These are phyloP conservation scores for Globisporangium polare DNA, from an alignment of 352 stramenopile species.

Conservation along the genomic window DNA sequence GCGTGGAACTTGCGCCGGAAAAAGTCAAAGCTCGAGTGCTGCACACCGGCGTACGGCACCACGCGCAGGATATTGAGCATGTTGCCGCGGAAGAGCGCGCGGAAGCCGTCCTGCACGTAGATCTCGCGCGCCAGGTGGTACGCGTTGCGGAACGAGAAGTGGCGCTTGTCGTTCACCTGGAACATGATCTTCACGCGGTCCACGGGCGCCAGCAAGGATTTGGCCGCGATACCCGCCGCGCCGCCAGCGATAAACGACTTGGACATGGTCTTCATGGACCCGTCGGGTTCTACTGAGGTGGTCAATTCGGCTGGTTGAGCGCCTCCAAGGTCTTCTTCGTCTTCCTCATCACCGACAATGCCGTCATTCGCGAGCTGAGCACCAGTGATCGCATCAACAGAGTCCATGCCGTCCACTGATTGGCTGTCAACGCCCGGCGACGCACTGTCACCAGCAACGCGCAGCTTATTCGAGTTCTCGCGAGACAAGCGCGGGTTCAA, in stretches of 20 bases:
- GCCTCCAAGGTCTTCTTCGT: background rate
- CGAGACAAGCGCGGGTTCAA: constrained; percentile 1
- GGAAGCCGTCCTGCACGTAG: constrained; percentile 65
- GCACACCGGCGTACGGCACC: constrained; percentile 71
- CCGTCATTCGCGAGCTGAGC: background rate
- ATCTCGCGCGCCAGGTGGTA: constrained; percentile 55
- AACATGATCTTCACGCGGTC: constrained; percentile 87
- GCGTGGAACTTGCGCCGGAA: constrained; percentile 77
- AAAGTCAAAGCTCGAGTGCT: constrained; percentile 85
- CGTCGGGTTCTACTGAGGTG: constrained; percentile 9
- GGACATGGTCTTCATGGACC: constrained; percentile 62
- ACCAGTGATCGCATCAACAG: background rate
- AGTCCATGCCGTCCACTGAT: background rate
- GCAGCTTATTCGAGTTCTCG: background rate
- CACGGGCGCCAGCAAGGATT: constrained; percentile 66
- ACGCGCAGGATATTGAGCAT: constrained; percentile 79
- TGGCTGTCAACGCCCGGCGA: background rate
- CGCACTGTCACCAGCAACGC: background rate
- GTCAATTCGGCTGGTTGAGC: background rate
- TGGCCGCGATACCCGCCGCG: constrained; percentile 68
- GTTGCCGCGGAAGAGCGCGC: constrained; percentile 67
- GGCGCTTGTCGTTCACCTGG: constrained; percentile 68
- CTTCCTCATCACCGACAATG: background rate
- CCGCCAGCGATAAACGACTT: constrained; percentile 83
- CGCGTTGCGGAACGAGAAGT: constrained; percentile 77